A percentile compares a stretch with the other conserved stretches of the same genome.
phyloP scores from a whole-genome alignment of 306 rosid genomes.

The Delonix regia region DNA sequence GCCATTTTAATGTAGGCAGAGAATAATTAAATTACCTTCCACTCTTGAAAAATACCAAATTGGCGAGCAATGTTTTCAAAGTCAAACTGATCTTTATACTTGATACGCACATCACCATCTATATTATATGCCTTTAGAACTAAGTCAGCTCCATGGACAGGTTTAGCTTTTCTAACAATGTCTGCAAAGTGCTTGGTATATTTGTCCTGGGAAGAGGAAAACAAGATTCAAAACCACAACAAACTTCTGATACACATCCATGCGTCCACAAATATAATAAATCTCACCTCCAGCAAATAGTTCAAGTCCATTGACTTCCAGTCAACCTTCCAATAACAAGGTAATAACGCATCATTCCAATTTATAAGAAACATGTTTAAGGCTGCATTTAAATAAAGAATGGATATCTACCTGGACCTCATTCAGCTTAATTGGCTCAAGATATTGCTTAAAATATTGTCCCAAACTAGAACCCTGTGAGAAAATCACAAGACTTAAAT shows the following conservation, averaged over 20 bases:
- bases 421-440: constrained; percentile 90
- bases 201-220: constrained; percentile 62
- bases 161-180: constrained; percentile 68
- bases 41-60: constrained; percentile 92
- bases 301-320: constrained; percentile 89
- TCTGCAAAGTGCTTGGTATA: constrained; percentile 64
- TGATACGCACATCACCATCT: constrained; percentile 72
- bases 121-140: constrained; percentile 76
- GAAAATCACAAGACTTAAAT: constrained; percentile 33
- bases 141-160: constrained; percentile 64
- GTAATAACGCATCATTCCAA: constrained; percentile 37
- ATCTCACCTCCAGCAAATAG: constrained; percentile 86
- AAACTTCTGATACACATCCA: constrained; percentile 7
- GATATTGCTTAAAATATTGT: constrained; percentile 85
- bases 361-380: constrained; percentile 26
- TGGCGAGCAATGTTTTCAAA: constrained; percentile 76
- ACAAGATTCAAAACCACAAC: constrained; percentile 31
- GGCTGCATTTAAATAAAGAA: constrained; percentile 19
- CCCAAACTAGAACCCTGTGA: constrained; percentile 95
- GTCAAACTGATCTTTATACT: constrained; percentile 64
- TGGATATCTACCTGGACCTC: constrained; percentile 62
- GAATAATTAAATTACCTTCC: constrained; percentile 73
- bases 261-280: constrained; percentile 12
- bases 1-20: constrained; percentile 16
- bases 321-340: constrained; percentile 62